Base-by-base conservation (phyloP, 2,329 filamentous ascomycete species). In the Botrytis squamosa region DNA sequence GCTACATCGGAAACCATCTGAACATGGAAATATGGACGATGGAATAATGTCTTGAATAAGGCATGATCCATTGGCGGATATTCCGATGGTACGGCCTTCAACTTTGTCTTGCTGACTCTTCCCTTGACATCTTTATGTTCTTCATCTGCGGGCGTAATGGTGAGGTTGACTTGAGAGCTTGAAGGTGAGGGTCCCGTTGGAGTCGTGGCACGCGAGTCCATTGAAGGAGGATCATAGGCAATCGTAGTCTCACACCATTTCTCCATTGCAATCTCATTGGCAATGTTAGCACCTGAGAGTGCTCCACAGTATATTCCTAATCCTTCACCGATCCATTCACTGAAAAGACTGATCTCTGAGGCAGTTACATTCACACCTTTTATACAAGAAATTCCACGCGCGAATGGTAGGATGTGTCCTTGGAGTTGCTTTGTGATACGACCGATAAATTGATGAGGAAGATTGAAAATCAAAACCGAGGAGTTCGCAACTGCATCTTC, bases 231-330 rank as follows among this genome's bases (percentile, higher is more conserved):
- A 80, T 97, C 94, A 83, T 99, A 99, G 65, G 95, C 96, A 75
- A 99, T 91, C 36, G 95, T 99, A 4, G 96, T 98, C 85, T 98
- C 96, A 75, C 93, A 97, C 88, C 94, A 98, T 83, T 98, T 97
- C 86, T 98, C 96, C 78, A 90, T 89, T 1, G 96, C 96, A 79
- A 99, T 96, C 83, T 99, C 97, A 77, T 88, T 93, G 68, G 97
- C 96, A 80, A 99, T 96, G 85, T 99, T 99, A 79, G 96, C 96
- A 72, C 96, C 96, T 62, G 94, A 97, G 57, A 99, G 88, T 16
- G 96, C 95, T 80, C 96, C 96, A 80, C 95, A 97, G 86, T 99
- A 99, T 82, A 99, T 99, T 75, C 93, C 93, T 33, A 99, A 87
- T 44, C 92, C 91, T 82, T 93, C 90, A 73, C 95, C 95, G 81